Evolutionary conservation across 176 grass and related monocot species (phyloP).

Genomic region (Hyparrhenia diplandra): DNA sequence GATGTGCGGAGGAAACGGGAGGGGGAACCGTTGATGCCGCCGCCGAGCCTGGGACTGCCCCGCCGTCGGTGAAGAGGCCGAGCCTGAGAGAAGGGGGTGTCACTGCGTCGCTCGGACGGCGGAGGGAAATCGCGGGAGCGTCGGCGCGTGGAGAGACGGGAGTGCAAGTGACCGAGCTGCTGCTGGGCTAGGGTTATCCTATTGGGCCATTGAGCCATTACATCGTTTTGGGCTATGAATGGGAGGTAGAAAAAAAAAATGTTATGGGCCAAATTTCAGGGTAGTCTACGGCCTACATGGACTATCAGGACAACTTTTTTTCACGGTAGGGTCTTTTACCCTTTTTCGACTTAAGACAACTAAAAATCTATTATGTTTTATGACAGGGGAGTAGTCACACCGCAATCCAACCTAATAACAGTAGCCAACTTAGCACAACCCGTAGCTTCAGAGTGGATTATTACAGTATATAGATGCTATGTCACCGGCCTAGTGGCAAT

Average conservation of each 20-base stretch:
- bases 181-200: not conserved
- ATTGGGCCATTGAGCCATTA: not conserved
- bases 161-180: too few species aligned
- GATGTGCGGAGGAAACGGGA: too few species aligned
- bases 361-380: too few species aligned
- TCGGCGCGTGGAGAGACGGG: too few species aligned
- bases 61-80: not conserved
- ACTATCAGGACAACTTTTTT: too few species aligned
- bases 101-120: too few species aligned
- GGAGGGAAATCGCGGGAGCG: too few species aligned
- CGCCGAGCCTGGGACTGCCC: too few species aligned
- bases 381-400: not conserved
- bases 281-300: not conserved
- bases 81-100: not conserved
- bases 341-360: too few species aligned
- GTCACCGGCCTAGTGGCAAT: not conserved
- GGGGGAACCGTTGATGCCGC: too few species aligned
- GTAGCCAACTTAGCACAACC: not conserved
- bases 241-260: too few species aligned
- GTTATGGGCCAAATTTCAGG: not conserved
- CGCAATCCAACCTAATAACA: not conserved
- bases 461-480: conserved; percentile 7
- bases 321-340: too few species aligned
- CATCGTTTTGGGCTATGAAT: not conserved
- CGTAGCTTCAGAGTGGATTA: not conserved